A percentile compares a stretch with the other conserved stretches of the same genome.
phyloP scores from a whole-genome alignment of 768 basidiomycete genomes.

The Leccinellum albellum region DNA sequence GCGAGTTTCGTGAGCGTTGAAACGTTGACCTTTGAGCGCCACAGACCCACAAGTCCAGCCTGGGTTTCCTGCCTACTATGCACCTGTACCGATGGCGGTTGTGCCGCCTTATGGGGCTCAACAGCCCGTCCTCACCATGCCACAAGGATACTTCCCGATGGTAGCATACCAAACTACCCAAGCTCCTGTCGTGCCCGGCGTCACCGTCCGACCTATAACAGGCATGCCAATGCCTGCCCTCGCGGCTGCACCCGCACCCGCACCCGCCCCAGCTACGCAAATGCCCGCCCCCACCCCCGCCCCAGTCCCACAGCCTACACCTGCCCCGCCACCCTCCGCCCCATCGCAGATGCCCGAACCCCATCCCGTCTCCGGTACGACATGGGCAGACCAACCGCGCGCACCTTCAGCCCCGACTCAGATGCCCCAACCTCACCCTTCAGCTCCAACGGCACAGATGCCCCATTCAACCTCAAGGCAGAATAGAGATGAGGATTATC shows the following conservation, averaged over 20 bases:
- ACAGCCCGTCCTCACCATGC: slow-evolving; percentile 28
- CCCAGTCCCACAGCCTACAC: neutral
- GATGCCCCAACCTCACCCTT: neutral
- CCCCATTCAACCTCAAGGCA: neutral
- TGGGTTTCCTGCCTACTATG: slow-evolving; percentile 26
- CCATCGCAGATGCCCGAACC: neutral
- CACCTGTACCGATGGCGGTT: slow-evolving; percentile 25
- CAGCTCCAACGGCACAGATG: neutral
- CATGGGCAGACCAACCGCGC: neutral
- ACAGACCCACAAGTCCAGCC: slow-evolving; percentile 27
- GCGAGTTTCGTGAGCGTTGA: slow-evolving; percentile 11
- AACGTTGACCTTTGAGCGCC: slow-evolving; percentile 8
- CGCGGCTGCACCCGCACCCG: slow-evolving; percentile 2
- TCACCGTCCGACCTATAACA: slow-evolving; percentile 1
- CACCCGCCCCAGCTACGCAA: neutral
- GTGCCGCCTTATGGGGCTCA: slow-evolving; percentile 22
- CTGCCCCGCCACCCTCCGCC: neutral
- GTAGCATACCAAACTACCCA: slow-evolving; percentile 18
- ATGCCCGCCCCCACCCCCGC: neutral
- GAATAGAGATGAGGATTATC: neutral
- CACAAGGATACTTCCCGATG: slow-evolving; percentile 26
- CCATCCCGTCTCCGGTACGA: neutral
- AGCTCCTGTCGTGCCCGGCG: slow-evolving; percentile 4
- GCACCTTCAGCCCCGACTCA: neutral
- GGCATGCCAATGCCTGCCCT: slow-evolving; percentile 16